Base-by-base conservation (phyloP, 768 basidiomycete genomes). In the Amanita exitialis region DNA sequence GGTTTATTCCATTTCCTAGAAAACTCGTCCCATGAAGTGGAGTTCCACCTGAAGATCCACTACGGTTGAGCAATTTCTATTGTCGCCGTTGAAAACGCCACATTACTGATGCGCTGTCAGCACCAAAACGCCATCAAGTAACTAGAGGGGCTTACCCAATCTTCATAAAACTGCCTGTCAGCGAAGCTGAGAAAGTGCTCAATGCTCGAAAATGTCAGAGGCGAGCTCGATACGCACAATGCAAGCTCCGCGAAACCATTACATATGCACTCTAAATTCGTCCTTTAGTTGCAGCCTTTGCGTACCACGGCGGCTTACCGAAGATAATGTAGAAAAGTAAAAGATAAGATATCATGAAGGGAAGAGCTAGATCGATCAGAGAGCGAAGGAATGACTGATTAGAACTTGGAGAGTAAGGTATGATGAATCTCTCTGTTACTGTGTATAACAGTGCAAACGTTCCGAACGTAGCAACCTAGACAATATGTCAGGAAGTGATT, bases 1-100 rank as follows among this genome's bases (percentile, higher is more conserved):
- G 95, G 95, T 57, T 90, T 92, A 69, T 98, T 98, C 95, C 96
- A 98, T 69, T 95, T 94, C 39, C 96, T 83, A 3, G 94, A 89
- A 64, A 95, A 97, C 65, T 97, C 91, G 58, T 97, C 95, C 89
- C 88, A 93, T 2, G 91, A 90, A 0, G 86, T 91, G 5, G 91
- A 91, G 66, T 98, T 98, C 95, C 95, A 97, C 88, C 80, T 71
- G 30, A 34, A 56, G 4, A 32, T 23, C 21, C 28, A 15, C 13
- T 48, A 23, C 25, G 9, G 16, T 25, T 37, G 9, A 18, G 21
- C n/a, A 48, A 35, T 52, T 38, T 30, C 21, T 6, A 25, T 6
- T 36, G 13, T 16, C 8, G 6, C 18, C 32, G 18, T 51, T 27
- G 23, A 20, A 21, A 21, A 6, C 6, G 3, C 47, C 15, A 44